These are phyloP conservation scores for Arthroderma uncinatum DNA, from an alignment of 2,329 filamentous ascomycete genomes.

Conservation along the genomic window DNA sequence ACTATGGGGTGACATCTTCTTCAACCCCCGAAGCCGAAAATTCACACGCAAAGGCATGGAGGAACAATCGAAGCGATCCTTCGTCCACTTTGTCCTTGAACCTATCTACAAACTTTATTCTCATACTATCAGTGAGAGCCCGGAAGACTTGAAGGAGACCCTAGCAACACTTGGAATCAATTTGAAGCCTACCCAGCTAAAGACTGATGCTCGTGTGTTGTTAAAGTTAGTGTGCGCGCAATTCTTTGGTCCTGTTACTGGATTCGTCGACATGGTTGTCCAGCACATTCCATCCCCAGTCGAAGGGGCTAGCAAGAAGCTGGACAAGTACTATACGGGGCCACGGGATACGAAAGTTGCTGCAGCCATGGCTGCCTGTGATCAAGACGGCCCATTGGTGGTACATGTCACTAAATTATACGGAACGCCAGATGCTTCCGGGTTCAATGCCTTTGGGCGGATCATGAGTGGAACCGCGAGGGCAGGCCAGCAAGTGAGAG, in stretches of 20 bases:
- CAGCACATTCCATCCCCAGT: slow-evolving; percentile 79
- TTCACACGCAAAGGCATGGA: slow-evolving; percentile 84
- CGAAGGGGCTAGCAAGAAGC: slow-evolving; percentile 61
- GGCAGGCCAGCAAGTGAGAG: slow-evolving; percentile 71
- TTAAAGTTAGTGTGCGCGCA: slow-evolving; percentile 84
- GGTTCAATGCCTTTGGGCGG: slow-evolving; percentile 79
- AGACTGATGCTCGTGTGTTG: slow-evolving; percentile 76
- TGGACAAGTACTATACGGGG: slow-evolving; percentile 86
- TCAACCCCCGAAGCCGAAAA: slow-evolving; percentile 77
- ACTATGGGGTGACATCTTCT: slow-evolving; percentile 95
- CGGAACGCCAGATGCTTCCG: slow-evolving; percentile 78
- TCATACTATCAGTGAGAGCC: slow-evolving; percentile 83
- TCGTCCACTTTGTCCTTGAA: slow-evolving; percentile 89
- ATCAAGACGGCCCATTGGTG: slow-evolving; percentile 84
- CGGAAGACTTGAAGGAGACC: slow-evolving; percentile 69
- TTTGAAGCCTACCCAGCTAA: slow-evolving; percentile 87
- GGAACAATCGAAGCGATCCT: slow-evolving; percentile 68
- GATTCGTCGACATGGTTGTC: slow-evolving; percentile 92
- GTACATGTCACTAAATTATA: slow-evolving; percentile 89
- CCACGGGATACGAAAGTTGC: slow-evolving; percentile 73
- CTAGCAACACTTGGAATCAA: slow-evolving; percentile 68
- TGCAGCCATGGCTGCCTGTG: slow-evolving; percentile 65
- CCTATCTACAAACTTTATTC: slow-evolving; percentile 97
- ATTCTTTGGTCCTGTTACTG: slow-evolving; percentile 81
- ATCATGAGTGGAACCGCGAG: slow-evolving; percentile 85